A percentile compares a stretch with the other conserved stretches of the same genome.
phyloP scores from a whole-genome alignment of 345 rosid species.

The Acer negundo region DNA sequence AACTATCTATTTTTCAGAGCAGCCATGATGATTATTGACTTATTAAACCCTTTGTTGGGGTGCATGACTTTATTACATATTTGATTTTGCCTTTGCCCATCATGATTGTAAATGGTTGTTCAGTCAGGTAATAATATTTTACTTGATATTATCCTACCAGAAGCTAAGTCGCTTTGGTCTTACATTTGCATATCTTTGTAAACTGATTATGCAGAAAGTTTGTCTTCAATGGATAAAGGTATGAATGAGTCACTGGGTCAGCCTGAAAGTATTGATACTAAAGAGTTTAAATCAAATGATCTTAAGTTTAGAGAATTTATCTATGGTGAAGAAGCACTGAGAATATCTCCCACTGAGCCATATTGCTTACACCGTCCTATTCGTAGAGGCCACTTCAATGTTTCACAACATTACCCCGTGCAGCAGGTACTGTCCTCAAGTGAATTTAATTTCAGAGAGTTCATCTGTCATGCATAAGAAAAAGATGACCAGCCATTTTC shows the following conservation, averaged over 20 bases:
- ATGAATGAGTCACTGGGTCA: slow-evolving; percentile 29
- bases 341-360: slow-evolving; percentile 75
- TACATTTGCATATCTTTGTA: neutral
- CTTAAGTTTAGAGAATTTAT: slow-evolving; percentile 51
- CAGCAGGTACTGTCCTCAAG: slow-evolving; percentile 63
- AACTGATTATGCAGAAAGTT: slow-evolving; percentile 48
- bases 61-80: neutral
- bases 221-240: slow-evolving; percentile 36
- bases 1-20: neutral
- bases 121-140: neutral
- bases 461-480: neutral
- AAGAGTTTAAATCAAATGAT: slow-evolving; percentile 43
- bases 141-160: slow-evolving; percentile 7
- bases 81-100: neutral
- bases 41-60: neutral
- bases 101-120: neutral
- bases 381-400: slow-evolving; percentile 92
- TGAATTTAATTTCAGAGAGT: neutral
- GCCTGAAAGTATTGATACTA: slow-evolving; percentile 35
- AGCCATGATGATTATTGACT: neutral
- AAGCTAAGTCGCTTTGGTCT: slow-evolving; percentile 10
- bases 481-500: neutral
- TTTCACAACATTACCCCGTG: slow-evolving; percentile 70
- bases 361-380: slow-evolving; percentile 76
- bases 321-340: slow-evolving; percentile 88